Evolutionary conservation across 345 rosid genomes (phyloP).

Genomic region (Eucalyptus cloeziana): DNA sequence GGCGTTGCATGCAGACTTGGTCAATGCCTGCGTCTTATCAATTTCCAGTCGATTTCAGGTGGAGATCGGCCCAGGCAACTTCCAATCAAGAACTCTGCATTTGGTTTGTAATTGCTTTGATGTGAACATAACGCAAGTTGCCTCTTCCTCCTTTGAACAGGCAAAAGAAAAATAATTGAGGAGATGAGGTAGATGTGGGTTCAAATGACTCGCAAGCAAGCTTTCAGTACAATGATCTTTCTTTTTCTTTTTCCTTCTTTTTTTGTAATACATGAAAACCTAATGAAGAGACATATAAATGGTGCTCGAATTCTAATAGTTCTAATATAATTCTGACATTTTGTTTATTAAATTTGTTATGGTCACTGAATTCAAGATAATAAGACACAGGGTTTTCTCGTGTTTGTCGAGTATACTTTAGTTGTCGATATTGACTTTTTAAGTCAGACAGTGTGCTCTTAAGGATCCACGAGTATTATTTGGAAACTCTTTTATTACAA

Average conservation of each 20-base stretch:
- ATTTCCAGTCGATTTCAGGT: background rate
- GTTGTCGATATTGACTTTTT: background rate
- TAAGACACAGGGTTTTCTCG: background rate
- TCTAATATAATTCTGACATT: background rate
- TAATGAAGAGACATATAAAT: background rate
- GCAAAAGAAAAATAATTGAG: background rate
- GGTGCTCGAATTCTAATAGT: background rate
- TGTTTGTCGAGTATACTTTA: background rate
- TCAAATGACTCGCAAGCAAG: background rate
- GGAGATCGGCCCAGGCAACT: background rate
- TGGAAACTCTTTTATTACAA: background rate
- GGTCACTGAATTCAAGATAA: background rate
- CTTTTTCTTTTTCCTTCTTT: rapidly evolving
- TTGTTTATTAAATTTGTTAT: background rate
- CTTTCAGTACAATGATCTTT: background rate
- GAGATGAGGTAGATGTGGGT: background rate
- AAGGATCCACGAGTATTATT: background rate
- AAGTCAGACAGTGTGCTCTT: background rate
- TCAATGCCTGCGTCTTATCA: background rate
- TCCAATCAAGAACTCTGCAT: background rate
- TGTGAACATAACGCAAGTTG: background rate
- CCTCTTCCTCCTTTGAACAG: background rate
- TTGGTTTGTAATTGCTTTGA: background rate
- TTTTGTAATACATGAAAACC: background rate
- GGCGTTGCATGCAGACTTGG: background rate